Percentiles rank a stretch among this genome's conserved stretches.
These are phyloP conservation scores for Trichoderma sp. DNA, from an alignment of 2,329 filamentous ascomycete genomes.

Conservation along the genomic window DNA sequence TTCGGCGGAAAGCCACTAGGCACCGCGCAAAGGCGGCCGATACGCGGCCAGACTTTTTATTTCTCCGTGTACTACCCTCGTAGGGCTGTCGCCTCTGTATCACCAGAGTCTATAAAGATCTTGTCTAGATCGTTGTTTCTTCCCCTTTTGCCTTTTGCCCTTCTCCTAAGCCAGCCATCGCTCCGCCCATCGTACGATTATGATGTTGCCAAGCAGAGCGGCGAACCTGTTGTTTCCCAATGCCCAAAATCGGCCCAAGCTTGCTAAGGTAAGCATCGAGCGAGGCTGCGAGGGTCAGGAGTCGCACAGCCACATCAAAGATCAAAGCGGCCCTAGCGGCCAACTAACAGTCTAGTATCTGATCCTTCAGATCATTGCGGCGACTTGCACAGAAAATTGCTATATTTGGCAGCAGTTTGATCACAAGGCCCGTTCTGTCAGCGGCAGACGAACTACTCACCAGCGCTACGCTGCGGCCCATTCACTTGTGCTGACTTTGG, in stretches of 20 bases:
- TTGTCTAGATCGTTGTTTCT: not conserved
- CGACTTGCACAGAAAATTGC: slow-evolving; percentile 9
- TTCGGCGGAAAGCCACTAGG: not conserved
- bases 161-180: not conserved
- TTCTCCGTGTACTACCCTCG: not conserved
- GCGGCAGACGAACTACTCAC: not conserved
- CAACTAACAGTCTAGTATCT: not conserved
- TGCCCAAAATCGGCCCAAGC: not conserved
- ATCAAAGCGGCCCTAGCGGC: slow-evolving; percentile 1
- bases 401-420: slow-evolving; percentile 15
- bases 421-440: slow-evolving; percentile 1
- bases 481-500: not conserved
- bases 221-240: not conserved
- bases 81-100: not conserved
- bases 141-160: not conserved
- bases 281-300: not conserved
- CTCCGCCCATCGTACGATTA: slow-evolving; percentile 4
- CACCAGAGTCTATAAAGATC: not conserved
- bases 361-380: not conserved
- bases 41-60: not conserved
- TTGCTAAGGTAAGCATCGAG: not conserved
- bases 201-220: not conserved
- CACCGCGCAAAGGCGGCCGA: not conserved
- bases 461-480: not conserved
- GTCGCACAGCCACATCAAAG: slow-evolving; percentile 18